Evolutionary conservation across 129 eudicot species (phyloP), one percentile per base, ranked within the genome.

Genomic region (Tagetes patula): DNA sequence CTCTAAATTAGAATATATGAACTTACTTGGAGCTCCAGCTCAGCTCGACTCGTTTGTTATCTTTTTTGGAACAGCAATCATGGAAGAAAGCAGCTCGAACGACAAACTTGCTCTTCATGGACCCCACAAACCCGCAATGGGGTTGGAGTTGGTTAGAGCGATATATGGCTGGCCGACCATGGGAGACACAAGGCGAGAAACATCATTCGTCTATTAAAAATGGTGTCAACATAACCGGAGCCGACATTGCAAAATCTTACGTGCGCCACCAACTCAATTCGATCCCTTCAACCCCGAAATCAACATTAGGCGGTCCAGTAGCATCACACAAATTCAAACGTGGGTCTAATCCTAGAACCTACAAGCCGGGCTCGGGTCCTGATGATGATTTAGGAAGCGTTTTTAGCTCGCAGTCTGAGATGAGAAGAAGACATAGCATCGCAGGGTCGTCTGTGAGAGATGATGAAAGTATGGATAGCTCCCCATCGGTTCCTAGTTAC

Each of bases 101-200:
- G 3, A 45, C 88, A 40, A 85, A 84, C 83, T 70, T 90, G 67
- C 84, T 89, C 11, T 93, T 87, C 82, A 89, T 87, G 98, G 98
- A 89, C 77, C 96, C 91, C 2, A 87, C 87, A 6, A 93, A 89
- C 81, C 98, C 96, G 2, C 98, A 89, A 46, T 93, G 98, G 96
- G 98, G 98, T n/a, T 93, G 98, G 98, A 93, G 98, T 75, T 93
- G 98, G 98, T 79, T 93, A 80, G 98, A 93, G 55, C 84, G 98
- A 53, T 89, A 89, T 87, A 89, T 83, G 91, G 90, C 92, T 3
- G 82, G 91, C 45, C 82, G 85, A 7, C 85, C 89, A n/a, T 83
- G 82, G 82, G 97, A 88, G 67, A 41, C 85, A 32, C 85, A 59
- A 61, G 77, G 47, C 74, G 82, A 82, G 66, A 82, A 77, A 55